Evolutionary conservation across 1,284 basidiomycete species (phyloP), one percentile per base, ranked within the genome.

Genomic region (Xerocomus amazonicus): DNA sequence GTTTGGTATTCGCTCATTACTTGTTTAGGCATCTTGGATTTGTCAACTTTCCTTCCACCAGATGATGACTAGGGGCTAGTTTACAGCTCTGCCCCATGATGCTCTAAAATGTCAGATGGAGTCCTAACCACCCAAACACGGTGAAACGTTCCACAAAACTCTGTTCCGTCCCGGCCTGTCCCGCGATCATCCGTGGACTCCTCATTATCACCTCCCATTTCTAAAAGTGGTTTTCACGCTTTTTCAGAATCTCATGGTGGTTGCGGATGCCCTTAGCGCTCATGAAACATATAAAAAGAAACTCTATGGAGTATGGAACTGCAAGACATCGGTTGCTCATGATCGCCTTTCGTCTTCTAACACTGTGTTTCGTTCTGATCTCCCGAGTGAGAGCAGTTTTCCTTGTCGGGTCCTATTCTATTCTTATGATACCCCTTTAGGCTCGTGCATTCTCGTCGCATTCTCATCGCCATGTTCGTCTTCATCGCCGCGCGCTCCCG

Each of bases 401-500:
- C 17, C 19, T 41, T 6, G 6, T 38, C 16, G 8, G 9, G 10
- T 17, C n/a, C n/a, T n/a, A 16, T 10, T n/a, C 41, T 1, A 10
- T n/a, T 40, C 46, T 65, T 32, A 62, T 26, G 29, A 1, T 29
- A 13, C 4, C n/a, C 9, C 32, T 23, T 31, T 42, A 53, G 51
- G 40, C 44, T 14, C 23, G 19, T 39, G 54, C 60, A 13, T 51
- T 35, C 16, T 40, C 39, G n/a, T 42, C 49, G 9, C 36, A 37
- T 2, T 38, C 23, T 16, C 51, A 17, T 33, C 45, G 35, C 34
- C 28, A 39, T 44, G 31, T 26, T 9, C 48, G 55, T 32, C 73
- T 26, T 9, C 48, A 56, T 34, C 74, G 71, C 53, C 57, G 61
- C 72, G 36, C 74, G 7, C 72, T 83, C 39, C 80, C 80, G 6